These are phyloP conservation scores for Phytophthora sp. DNA, from an alignment of 352 stramenopile genomes.

Conservation along the genomic window DNA sequence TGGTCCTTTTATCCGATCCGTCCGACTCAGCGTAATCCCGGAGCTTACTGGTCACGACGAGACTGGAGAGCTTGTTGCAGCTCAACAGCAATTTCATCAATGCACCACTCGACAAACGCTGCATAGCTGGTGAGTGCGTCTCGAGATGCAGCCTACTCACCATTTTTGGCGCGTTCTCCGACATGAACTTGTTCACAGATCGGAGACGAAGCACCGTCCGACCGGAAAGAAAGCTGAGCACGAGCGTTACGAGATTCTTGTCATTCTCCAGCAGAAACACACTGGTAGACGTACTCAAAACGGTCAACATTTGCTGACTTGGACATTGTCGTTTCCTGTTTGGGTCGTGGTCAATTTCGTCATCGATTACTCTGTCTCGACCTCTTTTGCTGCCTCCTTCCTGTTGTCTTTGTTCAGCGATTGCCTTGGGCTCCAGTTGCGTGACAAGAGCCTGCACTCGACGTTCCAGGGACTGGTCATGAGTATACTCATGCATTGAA, in stretches of 20 bases:
- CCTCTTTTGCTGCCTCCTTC: constrained; percentile 18
- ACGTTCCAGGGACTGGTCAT: constrained; percentile 66
- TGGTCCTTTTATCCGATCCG: not conserved
- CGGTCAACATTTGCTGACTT: too few relatives aligned
- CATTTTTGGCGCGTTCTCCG: constrained; percentile 40
- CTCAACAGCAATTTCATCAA: constrained; percentile 40
- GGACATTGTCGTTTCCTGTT: constrained; percentile 23
- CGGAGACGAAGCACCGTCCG: constrained; percentile 44
- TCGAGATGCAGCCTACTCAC: constrained; percentile 55
- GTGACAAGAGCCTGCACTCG: constrained; percentile 76
- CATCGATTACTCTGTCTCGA: not conserved
- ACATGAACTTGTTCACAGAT: constrained; percentile 56
- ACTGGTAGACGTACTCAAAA: constrained; percentile 20
- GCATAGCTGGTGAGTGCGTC: constrained; percentile 28
- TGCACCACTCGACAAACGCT: constrained; percentile 36
- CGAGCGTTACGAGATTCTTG: constrained; percentile 46
- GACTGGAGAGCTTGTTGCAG: constrained; percentile 43
- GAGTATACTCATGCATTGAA: constrained; percentile 72
- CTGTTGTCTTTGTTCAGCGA: constrained; percentile 3
- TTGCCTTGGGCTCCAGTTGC: constrained; percentile 42
- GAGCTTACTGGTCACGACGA: constrained; percentile 54
- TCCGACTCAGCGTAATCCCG: not conserved
- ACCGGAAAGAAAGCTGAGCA: constrained; percentile 60
- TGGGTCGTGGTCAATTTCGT: not conserved
- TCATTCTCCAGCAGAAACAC: constrained; percentile 52